These are phyloP conservation scores for Antitrichia curtipendula DNA, from an alignment of 225 moss, liverwort and hornwort genomes.

Conservation along the genomic window DNA sequence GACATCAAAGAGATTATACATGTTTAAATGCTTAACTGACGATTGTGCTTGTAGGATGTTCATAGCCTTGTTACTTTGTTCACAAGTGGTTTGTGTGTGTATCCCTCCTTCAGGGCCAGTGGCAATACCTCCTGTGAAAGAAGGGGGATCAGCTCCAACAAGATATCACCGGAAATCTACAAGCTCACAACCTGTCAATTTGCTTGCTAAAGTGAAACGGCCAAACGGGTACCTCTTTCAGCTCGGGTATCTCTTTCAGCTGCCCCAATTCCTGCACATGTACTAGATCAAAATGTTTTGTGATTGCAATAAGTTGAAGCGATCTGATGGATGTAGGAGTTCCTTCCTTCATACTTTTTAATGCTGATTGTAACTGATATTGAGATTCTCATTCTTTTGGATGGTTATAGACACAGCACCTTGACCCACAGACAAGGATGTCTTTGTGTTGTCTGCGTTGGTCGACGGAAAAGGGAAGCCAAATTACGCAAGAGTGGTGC, in stretches of 20 bases:
- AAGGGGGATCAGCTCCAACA: background rate
- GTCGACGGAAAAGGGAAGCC: constrained; percentile 77
- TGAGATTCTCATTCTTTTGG: background rate
- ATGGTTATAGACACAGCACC: constrained; percentile 49
- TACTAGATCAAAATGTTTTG: background rate
- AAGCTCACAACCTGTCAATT: background rate
- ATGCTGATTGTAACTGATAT: background rate
- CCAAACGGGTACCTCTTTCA: constrained; percentile 28
- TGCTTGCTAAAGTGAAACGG: constrained; percentile 23
- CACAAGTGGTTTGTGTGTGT: background rate
- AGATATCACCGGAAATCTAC: constrained; percentile 7
- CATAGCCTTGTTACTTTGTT: background rate
- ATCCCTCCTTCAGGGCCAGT: constrained; percentile 4
- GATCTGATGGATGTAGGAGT: background rate
- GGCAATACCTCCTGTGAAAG: constrained; percentile 4
- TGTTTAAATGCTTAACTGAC: background rate
- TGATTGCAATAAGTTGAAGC: background rate
- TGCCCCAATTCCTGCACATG: background rate
- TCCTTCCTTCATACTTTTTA: background rate
- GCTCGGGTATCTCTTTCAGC: too few species aligned
- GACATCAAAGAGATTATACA: background rate
- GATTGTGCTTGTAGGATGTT: background rate
- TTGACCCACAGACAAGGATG: constrained; percentile 85
- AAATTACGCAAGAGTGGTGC: constrained; percentile 45
- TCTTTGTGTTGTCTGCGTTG: constrained; percentile 81